These are phyloP conservation scores for Medicago lupulina DNA, from an alignment of 306 rosid genomes.

Conservation along the genomic window DNA sequence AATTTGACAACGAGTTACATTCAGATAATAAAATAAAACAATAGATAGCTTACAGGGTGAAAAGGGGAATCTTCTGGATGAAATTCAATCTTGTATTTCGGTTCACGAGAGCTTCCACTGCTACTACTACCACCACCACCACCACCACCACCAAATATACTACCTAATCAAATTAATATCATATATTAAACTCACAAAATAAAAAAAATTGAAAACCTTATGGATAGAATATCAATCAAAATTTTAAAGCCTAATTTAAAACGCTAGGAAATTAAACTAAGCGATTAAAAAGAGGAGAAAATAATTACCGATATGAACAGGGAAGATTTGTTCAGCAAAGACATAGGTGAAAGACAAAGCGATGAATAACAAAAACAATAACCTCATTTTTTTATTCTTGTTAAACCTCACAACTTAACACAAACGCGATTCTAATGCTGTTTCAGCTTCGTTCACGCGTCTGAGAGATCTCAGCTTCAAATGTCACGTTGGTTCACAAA, in stretches of 20 bases:
- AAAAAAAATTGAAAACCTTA: neutral
- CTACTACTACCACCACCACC: neutral
- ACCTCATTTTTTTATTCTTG: conserved; percentile 47
- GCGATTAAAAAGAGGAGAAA: neutral
- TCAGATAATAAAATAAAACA: neutral
- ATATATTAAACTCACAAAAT: conserved; percentile 30
- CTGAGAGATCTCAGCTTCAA: neutral
- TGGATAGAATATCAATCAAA: neutral
- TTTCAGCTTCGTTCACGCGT: conserved; percentile 3
- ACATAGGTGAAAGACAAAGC: conserved; percentile 46
- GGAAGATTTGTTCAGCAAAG: conserved; percentile 66
- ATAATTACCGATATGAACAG: conserved; percentile 60
- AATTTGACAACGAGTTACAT: no score
- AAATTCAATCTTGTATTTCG: conserved; percentile 87
- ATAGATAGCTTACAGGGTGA: conserved; percentile 63
- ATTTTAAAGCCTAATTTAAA: neutral
- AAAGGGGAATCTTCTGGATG: conserved; percentile 82
- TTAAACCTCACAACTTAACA: neutral
- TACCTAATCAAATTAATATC: conserved; percentile 56
- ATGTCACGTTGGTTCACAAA: neutral
- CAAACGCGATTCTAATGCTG: neutral
- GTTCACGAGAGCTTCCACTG: conserved; percentile 75
- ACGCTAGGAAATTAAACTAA: neutral
- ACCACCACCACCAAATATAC: conserved; percentile 48
- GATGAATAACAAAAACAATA: conserved; percentile 43